Evolutionary conservation across 2,329 filamentous ascomycete genomes (phyloP).

Genomic region (Colletotrichum chlorophyti): DNA sequence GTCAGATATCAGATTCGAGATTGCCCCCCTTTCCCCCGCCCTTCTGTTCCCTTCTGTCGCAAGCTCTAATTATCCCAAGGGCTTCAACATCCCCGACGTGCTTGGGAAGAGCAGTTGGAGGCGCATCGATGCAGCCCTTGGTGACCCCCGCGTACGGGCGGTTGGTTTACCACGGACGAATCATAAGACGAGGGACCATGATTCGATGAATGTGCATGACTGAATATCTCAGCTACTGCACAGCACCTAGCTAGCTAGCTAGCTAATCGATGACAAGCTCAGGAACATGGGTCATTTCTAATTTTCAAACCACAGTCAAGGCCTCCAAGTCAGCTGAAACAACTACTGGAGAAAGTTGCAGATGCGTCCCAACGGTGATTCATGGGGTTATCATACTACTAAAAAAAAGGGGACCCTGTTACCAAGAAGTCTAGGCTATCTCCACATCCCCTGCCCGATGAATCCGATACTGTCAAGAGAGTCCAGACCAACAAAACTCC

Average conservation of each 20-base stretch:
- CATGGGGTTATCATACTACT: no score
- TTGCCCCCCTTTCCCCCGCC: neutral
- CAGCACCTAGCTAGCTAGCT: no score
- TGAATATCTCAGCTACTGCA: neutral
- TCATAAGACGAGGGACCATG: neutral
- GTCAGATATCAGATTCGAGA: constrained; percentile 12
- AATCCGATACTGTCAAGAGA: no score
- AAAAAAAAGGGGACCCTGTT: no score
- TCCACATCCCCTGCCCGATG: no score
- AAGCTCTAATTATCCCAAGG: neutral
- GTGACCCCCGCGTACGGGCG: neutral
- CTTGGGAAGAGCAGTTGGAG: constrained; percentile 22
- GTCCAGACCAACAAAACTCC: no score
- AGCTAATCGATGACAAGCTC: neutral
- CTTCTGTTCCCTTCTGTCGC: neutral
- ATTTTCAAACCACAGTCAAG: neutral
- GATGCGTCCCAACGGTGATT: no score
- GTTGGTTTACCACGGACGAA: constrained; percentile 3
- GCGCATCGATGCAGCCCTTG: no score
- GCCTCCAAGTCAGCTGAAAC: no score
- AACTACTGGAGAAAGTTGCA: no score
- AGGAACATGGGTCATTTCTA: neutral
- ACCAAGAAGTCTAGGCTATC: no score
- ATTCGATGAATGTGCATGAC: neutral
- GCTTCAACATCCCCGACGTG: no score